Percentiles rank a stretch among this genome's conserved stretches.
Evolutionary conservation across 2,329 filamentous ascomycete genomes (phyloP).

Genomic region (Botrytis fabae): DNA sequence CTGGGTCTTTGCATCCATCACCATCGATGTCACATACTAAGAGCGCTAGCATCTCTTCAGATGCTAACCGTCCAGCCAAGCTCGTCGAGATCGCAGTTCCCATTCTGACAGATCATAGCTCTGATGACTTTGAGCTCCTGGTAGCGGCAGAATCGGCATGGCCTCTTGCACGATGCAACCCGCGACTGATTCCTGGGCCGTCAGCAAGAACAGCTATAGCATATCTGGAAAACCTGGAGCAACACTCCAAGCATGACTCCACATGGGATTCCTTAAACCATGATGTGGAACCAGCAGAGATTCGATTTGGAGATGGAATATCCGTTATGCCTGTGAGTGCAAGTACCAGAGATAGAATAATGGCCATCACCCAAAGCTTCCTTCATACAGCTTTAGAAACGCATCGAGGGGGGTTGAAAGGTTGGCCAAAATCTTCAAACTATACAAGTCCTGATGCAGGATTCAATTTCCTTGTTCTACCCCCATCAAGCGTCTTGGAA

Average conservation of each 20-base stretch:
- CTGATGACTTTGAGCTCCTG: constrained; percentile 50
- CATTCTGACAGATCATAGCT: constrained; percentile 40
- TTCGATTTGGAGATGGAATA: constrained; percentile 27
- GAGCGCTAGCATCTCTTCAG: constrained; percentile 22
- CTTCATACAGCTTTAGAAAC: constrained; percentile 70
- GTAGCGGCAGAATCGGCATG: constrained; percentile 52
- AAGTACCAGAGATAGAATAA: constrained; percentile 64
- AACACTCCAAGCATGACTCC: constrained; percentile 50
- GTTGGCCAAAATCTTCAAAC: constrained; percentile 41
- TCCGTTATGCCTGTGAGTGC: constrained; percentile 49
- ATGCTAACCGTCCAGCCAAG: constrained; percentile 14
- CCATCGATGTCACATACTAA: constrained; percentile 25
- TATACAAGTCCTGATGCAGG: constrained; percentile 45
- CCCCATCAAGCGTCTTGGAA: constrained; percentile 65
- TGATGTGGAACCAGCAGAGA: constrained; percentile 37
- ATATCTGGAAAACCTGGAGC: constrained; percentile 53
- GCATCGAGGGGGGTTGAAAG: constrained; percentile 50
- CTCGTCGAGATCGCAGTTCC: constrained; percentile 3
- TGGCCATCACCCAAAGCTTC: constrained; percentile 71
- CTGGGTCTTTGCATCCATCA: constrained; percentile 22
- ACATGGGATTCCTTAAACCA: constrained; percentile 49
- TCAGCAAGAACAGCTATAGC: constrained; percentile 53
- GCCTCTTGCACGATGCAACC: constrained; percentile 54
- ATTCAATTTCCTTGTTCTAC: constrained; percentile 65
- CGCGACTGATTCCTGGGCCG: constrained; percentile 46